These are phyloP conservation scores for Penicillium frequentans DNA, from an alignment of 2,329 filamentous ascomycete species.

Conservation along the genomic window DNA sequence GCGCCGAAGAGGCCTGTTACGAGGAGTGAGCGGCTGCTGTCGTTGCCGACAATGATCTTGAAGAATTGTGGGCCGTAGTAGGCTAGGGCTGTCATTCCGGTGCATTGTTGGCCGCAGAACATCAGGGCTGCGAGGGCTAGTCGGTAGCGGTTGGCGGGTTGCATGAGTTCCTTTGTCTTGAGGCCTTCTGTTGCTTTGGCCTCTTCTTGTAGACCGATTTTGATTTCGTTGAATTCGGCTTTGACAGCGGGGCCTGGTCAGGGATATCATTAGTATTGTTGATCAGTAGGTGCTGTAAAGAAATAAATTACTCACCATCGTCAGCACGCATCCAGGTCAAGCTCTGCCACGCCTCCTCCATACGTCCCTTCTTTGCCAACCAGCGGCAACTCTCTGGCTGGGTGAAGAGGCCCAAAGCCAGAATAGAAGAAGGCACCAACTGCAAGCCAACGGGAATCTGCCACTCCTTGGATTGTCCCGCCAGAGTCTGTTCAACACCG, in stretches of 20 bases:
- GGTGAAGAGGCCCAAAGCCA: constrained; percentile 51
- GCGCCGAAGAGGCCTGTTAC: constrained; percentile 54
- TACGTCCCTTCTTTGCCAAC: constrained; percentile 50
- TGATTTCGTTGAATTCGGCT: constrained; percentile 43
- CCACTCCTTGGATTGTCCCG: constrained; percentile 48
- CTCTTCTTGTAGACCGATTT: constrained; percentile 26
- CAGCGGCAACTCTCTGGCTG: constrained; percentile 51
- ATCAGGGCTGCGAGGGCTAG: constrained; percentile 50
- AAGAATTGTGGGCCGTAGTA: constrained; percentile 55
- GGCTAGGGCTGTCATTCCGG: constrained; percentile 52
- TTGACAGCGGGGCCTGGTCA: constrained; percentile 41
- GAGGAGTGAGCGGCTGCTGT: constrained; percentile 44
- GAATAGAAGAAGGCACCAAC: constrained; percentile 49
- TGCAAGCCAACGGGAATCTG: constrained; percentile 51
- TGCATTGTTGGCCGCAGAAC: constrained; percentile 52
- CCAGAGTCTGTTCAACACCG: constrained; percentile 44
- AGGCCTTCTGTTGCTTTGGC: constrained; percentile 44
- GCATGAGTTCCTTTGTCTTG: constrained; percentile 48
- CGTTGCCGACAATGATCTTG: constrained; percentile 47
- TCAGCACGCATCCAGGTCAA: constrained; percentile 50
- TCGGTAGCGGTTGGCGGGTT: constrained; percentile 49
- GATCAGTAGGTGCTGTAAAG: background rate
- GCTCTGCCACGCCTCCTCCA: constrained; percentile 49
- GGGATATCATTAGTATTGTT: constrained; percentile 12
- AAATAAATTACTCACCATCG: constrained; percentile 22